These are phyloP conservation scores for Beverwykella pulmonaria DNA, from an alignment of 495 filamentous ascomycete genomes.

Conservation along the genomic window DNA sequence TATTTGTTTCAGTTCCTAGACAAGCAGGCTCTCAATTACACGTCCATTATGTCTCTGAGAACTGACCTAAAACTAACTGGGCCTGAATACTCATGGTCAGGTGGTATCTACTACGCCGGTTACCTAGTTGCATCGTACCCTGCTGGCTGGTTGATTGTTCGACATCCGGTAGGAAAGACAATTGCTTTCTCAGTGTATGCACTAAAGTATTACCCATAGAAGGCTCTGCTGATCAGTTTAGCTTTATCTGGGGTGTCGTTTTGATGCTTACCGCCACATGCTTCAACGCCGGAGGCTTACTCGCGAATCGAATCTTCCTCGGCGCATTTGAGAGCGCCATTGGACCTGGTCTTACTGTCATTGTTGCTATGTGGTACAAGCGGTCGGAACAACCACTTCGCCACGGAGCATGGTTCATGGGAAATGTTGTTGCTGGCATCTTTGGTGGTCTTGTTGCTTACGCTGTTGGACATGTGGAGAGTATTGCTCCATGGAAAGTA, in stretches of 20 bases:
- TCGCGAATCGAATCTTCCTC: slow-evolving; percentile 4
- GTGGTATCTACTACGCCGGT: background rate
- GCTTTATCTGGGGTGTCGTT: background rate
- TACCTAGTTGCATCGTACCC: background rate
- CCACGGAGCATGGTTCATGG: slow-evolving; percentile 6
- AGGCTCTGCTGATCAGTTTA: background rate
- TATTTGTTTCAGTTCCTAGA: background rate
- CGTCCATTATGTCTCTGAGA: background rate
- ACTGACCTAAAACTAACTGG: background rate
- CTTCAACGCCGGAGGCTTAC: background rate
- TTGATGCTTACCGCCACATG: background rate
- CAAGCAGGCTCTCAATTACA: background rate
- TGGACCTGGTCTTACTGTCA: slow-evolving; percentile 5
- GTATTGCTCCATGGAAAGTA: background rate
- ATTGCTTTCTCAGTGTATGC: background rate
- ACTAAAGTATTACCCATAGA: background rate
- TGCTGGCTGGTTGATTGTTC: background rate
- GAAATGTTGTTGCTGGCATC: background rate
- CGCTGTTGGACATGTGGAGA: background rate
- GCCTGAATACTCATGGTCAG: background rate
- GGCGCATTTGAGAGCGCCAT: background rate
- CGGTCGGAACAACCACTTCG: slow-evolving; percentile 11
- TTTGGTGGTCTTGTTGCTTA: slow-evolving; percentile 9
- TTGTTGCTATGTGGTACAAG: slow-evolving; percentile 44
- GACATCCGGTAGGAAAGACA: background rate